These are phyloP conservation scores for Boletus rufocinnamomeus DNA, from an alignment of 768 basidiomycete genomes.

Conservation along the genomic window DNA sequence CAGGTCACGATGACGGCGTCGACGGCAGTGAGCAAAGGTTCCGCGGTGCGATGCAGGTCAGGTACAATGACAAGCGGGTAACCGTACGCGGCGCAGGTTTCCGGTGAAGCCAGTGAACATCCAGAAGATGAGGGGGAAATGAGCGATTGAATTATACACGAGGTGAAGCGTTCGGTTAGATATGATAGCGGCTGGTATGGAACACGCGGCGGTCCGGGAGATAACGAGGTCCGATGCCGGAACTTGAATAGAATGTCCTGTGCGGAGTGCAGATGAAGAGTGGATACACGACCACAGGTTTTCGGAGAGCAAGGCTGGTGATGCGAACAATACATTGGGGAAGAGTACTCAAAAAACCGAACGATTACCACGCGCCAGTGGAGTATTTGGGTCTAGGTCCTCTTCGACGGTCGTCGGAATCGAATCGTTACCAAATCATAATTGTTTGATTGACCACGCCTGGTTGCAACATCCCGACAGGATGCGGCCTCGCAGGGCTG, in stretches of 20 bases:
- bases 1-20: conserved; percentile 28
- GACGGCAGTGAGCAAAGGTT: conserved; percentile 8
- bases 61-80: conserved; percentile 21
- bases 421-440: conserved; percentile 28
- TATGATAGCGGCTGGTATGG: conserved; percentile 19
- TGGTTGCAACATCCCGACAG: conserved; percentile 12
- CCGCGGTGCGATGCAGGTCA: conserved; percentile 25
- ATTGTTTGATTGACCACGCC: conserved; percentile 15
- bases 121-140: conserved; percentile 15
- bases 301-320: conserved; percentile 9
- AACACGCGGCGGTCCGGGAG: conserved; percentile 20
- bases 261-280: conserved; percentile 9
- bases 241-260: conserved; percentile 8
- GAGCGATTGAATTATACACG: conserved; percentile 10
- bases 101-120: conserved; percentile 11
- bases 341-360: conserved; percentile 15
- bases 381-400: conserved; percentile 32
- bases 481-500: conserved; percentile 24
- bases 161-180: conserved; percentile 28
- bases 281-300: conserved; percentile 18
- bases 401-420: conserved; percentile 12
- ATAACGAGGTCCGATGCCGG: conserved; percentile 29
- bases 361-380: conserved; percentile 32
- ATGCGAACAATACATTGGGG: background rate
- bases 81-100: conserved; percentile 6